Base-by-base conservation (phyloP, 306 rosid species). In the Vigna radiata region DNA sequence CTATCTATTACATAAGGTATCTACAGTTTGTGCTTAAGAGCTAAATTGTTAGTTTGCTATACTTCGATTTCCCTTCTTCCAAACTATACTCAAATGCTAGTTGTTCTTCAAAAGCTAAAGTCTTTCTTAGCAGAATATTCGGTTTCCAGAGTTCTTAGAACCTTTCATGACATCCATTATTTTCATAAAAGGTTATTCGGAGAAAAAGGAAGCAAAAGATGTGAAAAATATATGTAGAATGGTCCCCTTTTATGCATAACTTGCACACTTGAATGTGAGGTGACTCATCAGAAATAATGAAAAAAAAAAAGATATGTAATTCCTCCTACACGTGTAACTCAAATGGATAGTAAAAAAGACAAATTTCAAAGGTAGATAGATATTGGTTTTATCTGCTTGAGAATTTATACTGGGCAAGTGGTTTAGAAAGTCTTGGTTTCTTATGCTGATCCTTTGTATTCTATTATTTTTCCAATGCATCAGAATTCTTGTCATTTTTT, bases 101-200 rank as follows among this genome's bases (percentile, higher is more conserved):
- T 39, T 29, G 43, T 52, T 59, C 16, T 72, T 80, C 44, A 46
- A 49, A 78, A 78, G 80, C 17, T 49, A 67, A 23, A 21, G 11
- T 8, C 4, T 33, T 72, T 63, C 13, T 77, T 44, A 25, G 78
- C 56, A 39, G 75, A 65, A 62, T 65, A 52, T 76, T 59, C 78
- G 61, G 13, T 65, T 73, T 73, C 49, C 59, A 66, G 55, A 50
- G 71, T 21, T 50, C 37, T 68, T 59, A 80, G 94, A 68, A 80
- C 70, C 85, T 84, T 81, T 82, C 44, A 71, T 85, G 58, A 15
- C 87, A 65, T 71, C 92, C 91, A 78, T 85, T 85, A 62, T 29
- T 86, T 87, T 76, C 72, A 31, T 75, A 37, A 59, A 60, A 80
- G 75, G 89, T 44, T 82, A 50, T 68, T 37, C 29, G 54, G 68